Conservation (phyloP, 495 filamentous ascomycete genomes). For the Neurospora africana region DNA sequence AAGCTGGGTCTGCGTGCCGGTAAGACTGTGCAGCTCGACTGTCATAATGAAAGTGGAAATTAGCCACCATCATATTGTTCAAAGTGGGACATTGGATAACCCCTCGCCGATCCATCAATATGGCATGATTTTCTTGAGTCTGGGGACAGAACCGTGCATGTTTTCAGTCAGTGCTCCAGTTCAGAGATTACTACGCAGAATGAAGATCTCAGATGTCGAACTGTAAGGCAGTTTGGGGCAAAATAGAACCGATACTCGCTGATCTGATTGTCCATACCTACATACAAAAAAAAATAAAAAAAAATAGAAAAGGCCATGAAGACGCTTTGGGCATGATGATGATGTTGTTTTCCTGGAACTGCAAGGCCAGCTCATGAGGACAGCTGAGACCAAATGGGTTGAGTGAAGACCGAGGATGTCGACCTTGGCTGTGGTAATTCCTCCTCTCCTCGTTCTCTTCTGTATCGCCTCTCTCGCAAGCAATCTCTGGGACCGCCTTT, state of each 20-base stretch:
- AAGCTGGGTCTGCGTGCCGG: background rate
- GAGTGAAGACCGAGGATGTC: background rate
- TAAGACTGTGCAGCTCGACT: background rate
- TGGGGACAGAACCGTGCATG: background rate
- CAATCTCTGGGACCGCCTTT: background rate
- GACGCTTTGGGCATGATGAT: background rate
- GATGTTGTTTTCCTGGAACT: background rate
- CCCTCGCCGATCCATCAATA: background rate
- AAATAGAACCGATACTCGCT: background rate
- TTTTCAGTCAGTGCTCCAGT: background rate
- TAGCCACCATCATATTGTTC: background rate
- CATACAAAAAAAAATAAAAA: background rate
- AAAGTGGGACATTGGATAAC: background rate
- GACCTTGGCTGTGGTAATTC: background rate
- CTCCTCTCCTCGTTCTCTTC: background rate
- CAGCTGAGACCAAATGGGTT: background rate
- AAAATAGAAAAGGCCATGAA: too few relatives aligned
- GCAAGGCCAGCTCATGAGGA: background rate
- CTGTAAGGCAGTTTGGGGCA: background rate
- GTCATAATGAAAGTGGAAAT: background rate
- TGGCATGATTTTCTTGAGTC: background rate
- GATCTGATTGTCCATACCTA: background rate
- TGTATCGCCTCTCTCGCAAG: background rate
- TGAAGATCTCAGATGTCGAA: background rate
- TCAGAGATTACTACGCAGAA: background rate